These are phyloP conservation scores for Pseudogymnoascus sp. DNA, from an alignment of 2,329 filamentous ascomycete species.

Conservation along the genomic window DNA sequence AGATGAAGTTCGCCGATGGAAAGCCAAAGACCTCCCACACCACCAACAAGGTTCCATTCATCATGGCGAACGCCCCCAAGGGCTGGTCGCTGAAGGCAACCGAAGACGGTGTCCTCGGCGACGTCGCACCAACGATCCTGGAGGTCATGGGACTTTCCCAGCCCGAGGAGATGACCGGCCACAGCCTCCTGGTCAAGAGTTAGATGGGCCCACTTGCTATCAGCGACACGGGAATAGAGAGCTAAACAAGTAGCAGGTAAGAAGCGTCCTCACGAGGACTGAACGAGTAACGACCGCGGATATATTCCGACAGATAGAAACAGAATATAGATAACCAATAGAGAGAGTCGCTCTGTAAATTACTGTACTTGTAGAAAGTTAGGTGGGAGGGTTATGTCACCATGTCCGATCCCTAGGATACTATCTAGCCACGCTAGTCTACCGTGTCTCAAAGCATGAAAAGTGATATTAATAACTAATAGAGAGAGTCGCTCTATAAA, in stretches of 20 bases:
- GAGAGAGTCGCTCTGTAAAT: slow-evolving; percentile 1
- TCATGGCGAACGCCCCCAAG: slow-evolving; percentile 94
- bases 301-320: background rate
- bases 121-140: slow-evolving; percentile 91
- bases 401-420: background rate
- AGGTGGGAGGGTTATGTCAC: background rate
- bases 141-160: slow-evolving; percentile 84
- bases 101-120: slow-evolving; percentile 77
- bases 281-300: slow-evolving; percentile 1
- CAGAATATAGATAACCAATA: background rate
- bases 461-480: background rate
- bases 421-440: slow-evolving; percentile 16
- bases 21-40: slow-evolving; percentile 98
- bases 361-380: background rate
- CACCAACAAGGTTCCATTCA: slow-evolving; percentile 92
- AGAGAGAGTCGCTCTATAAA: background rate
- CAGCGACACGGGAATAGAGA: background rate
- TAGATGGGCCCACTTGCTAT: slow-evolving; percentile 20
- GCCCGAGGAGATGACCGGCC: slow-evolving; percentile 86
- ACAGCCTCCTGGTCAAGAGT: slow-evolving; percentile 71
- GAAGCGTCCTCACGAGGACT: slow-evolving; percentile 26
- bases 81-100: slow-evolving; percentile 80
- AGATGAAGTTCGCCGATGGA: slow-evolving; percentile 95
- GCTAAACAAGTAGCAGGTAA: slow-evolving; percentile 20
- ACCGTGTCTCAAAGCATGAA: no score